Evolutionary conservation across 495 filamentous ascomycete genomes (phyloP), one percentile per base, ranked within the genome.

Genomic region (Cairneyella variabilis): DNA sequence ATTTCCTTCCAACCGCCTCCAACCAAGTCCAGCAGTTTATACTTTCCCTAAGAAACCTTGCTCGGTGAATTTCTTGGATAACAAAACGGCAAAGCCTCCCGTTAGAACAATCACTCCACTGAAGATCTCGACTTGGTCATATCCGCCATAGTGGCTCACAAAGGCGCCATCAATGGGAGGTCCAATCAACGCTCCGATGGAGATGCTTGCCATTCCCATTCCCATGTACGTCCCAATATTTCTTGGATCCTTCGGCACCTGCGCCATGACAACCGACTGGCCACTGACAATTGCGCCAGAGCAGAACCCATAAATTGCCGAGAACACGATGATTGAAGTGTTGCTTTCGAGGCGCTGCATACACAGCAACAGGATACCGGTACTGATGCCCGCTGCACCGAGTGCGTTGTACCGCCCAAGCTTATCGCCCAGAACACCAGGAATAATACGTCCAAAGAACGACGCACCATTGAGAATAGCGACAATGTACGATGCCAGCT

Each of bases 221-320:
- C 78, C 77, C 50, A 79, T 72, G 55, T 82, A 82, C 0, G 77
- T 80, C 1, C 78, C 77, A 16, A 79, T 64, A 28, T 80, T 60
- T 49, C 64, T 63, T 1, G 71, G 70, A 46, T 76, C 63, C 22
- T 62, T 62, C 5, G 73, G 58, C 45, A 68, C 71, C 30, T 66
- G 52, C 0, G 72, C 63, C n/a, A 83, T 58, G 0, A 72, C 68
- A 0, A 69, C 73, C 0, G 69, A 64, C 6, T 58, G 69, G 0
- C 90, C 63, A 20, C 77, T 82, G 14, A 91, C 84, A 32, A 90
- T 82, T 0, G 80, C 80, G n/a, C 88, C 88, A 1, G 84, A 85
- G 59, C 83, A 85, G 66, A 88, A 83, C n/a, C 86, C 87, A 57
- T 86, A 91, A 0, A 92, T 67, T 21, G 80, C 60, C 18, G 74